A percentile compares a stretch with the other conserved stretches of the same genome.
These are phyloP conservation scores for Yamadazyma taylorii DNA, from an alignment of 1,139 yeast genomes.

Conservation along the genomic window DNA sequence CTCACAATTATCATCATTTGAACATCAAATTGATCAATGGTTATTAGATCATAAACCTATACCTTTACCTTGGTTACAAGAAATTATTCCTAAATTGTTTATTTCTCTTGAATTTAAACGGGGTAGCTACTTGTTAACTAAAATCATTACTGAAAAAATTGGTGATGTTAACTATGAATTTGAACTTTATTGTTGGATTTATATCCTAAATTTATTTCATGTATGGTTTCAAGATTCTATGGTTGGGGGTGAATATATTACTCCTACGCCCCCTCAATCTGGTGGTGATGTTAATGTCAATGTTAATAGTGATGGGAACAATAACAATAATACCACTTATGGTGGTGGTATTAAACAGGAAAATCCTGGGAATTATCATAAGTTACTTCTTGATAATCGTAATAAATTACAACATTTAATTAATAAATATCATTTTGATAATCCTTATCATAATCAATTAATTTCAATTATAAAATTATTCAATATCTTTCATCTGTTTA, in stretches of 20 bases:
- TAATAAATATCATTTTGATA: not conserved
- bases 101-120: constrained; percentile 12
- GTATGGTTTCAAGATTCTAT: constrained; percentile 12
- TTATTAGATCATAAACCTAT: constrained; percentile 8
- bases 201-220: constrained; percentile 13
- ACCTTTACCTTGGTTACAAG: not conserved
- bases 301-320: too few species aligned
- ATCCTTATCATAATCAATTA: not conserved
- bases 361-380: not conserved
- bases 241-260: too few species aligned
- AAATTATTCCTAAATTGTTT: constrained; percentile 12
- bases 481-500: not conserved
- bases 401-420: not conserved
- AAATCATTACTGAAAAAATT: constrained; percentile 2
- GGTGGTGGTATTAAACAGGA: not conserved
- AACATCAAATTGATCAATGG: constrained; percentile 6
- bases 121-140: constrained; percentile 6
- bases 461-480: not conserved
- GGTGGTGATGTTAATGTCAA: too few species aligned
- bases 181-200: constrained; percentile 9
- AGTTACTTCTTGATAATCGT: not conserved
- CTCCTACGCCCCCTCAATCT: too few species aligned
- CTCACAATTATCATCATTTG: constrained; percentile 4
- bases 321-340: too few species aligned
- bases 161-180: constrained; percentile 2